Evolutionary conservation across 441 rosid species (phyloP), one percentile per base, ranked within the genome.

Genomic region (Monsonia emarginata): DNA sequence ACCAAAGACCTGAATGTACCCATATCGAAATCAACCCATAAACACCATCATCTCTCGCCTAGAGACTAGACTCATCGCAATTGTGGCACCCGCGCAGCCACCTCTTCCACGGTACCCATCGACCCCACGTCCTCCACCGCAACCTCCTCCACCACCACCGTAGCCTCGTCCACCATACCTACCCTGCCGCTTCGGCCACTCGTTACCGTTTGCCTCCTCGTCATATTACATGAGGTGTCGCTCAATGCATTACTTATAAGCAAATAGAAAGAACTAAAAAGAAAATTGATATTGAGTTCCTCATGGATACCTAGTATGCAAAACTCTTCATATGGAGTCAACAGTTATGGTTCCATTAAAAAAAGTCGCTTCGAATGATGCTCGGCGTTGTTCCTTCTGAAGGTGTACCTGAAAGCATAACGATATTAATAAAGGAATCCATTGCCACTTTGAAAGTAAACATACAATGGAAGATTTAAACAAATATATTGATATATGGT

Each of bases 301-400:
- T 59, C 64, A 63, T 58, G 69, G 77, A 68, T 21, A 82, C 88
- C 86, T 77, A 84, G 71, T 26, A 67, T 74, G 71, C 88, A 84
- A 25, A 84, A 83, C 66, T 84, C 82, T 61, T 71, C 77, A 68
- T 84, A 84, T 56, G 88, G 86, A 64, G 81, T 79, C 88, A 86
- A 84, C 50, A 79, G 76, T 73, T 82, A 69, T 44, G 88, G 88
- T 76, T 84, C 88, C 60, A 68, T n/a, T 21, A 79, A 75, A 72
- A 84, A 72, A 50, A 83, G 81, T 70, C 70, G 80, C 78, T 76
- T 84, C 65, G 82, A 84, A 65, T 84, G 84, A 77, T 79, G 62
- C 34, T 77, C 72, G 42, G 86, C 75, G 62, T 68, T 68, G 34
- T 44, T 74, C 79, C 52, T 75, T 72, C 84, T 80, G 70, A 76